Evolutionary conservation across 345 rosid species (phyloP), one percentile per base, ranked within the genome.

Genomic region (Syzygium aqueum): DNA sequence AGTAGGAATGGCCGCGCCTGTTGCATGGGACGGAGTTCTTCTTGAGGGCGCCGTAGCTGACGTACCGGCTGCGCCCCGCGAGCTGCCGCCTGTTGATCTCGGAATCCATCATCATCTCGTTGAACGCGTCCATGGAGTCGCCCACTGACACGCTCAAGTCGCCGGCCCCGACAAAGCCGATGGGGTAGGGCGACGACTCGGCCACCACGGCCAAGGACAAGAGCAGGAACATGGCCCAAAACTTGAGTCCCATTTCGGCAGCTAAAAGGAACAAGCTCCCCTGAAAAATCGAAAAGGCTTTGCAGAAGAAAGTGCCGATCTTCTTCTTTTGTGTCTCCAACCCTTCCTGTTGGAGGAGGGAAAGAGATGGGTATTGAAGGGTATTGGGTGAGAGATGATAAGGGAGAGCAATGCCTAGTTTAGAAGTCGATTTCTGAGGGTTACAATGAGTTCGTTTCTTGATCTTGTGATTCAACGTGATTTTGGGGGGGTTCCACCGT

Each of bases 1-100:
- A 94, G 91, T 93, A 93, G 67, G 95, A 94, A 7, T 84, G 51
- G 80, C 96, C 95, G 23, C 92, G 90, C 51, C 86, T 85, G 78
- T 61, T 88, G 85, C 95, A 93, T 5, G 96, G 96, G 5, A 91
- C 89, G 28, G 84, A 65, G 88, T 91, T 85, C 87, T 77, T 85
- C 84, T 25, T 88, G 28, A 93, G 88, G 16, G 94, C 94, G 7
- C 52, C 85, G 84, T 94, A 93, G 89, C 96, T 92, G 27, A 94
- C 90, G 88, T 90, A 91, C 27, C 87, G 16, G 89, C 28, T 21
- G 11, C 8, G n/a, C 53, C 80, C 49, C 49, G 83, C 85, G 43
- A 91, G 84, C 27, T 37, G 52, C 22, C 92, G 86, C 4, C 90
- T 85, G 23, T 40, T 78, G 8, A 43, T 37, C 27, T 85, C 87